A percentile compares a stretch with the other conserved stretches of the same genome.
These are phyloP conservation scores for Flaveria linearis DNA, from an alignment of 129 eudicot genomes.

Conservation along the genomic window DNA sequence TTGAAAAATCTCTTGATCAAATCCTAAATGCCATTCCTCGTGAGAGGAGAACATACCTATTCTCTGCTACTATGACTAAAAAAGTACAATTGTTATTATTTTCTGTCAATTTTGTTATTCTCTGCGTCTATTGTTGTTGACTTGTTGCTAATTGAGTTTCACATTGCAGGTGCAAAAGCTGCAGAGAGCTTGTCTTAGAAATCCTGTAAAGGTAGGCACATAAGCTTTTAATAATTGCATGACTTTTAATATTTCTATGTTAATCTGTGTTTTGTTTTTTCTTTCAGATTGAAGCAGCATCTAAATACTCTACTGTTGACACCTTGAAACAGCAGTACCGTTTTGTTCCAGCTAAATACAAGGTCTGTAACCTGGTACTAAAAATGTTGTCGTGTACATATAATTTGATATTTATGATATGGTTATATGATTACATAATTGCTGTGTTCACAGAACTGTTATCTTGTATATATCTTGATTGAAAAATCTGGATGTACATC, in stretches of 20 bases:
- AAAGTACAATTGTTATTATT: conserved; percentile 39
- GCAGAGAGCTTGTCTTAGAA: conserved; percentile 81
- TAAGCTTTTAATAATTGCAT: neutral
- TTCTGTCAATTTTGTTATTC: neutral
- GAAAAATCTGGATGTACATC: conserved; percentile 76
- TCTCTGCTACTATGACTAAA: conserved; percentile 95
- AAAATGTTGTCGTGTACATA: neutral
- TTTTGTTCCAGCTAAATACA: conserved; percentile 82
- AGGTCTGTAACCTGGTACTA: conserved; percentile 45
- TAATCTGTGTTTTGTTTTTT: conserved; percentile 8
- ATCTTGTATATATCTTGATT: conserved; percentile 71
- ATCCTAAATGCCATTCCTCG: conserved; percentile 82
- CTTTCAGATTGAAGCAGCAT: conserved; percentile 75
- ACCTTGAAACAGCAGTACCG: conserved; percentile 78
- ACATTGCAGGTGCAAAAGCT: conserved; percentile 81
- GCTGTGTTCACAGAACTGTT: conserved; percentile 63
- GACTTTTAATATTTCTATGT: neutral
- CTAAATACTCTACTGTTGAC: conserved; percentile 89
- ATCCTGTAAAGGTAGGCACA: conserved; percentile 75
- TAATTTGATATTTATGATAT: neutral
- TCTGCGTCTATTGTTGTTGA: neutral
- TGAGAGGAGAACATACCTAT: conserved; percentile 75
- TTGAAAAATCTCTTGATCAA: conserved; percentile 79
- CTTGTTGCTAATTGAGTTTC: neutral
- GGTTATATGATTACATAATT: neutral